A percentile compares a stretch with the other conserved stretches of the same genome.
These are phyloP conservation scores for Trypanosoma cruzi DNA, from an alignment of 208 protist species.

Conservation along the genomic window DNA sequence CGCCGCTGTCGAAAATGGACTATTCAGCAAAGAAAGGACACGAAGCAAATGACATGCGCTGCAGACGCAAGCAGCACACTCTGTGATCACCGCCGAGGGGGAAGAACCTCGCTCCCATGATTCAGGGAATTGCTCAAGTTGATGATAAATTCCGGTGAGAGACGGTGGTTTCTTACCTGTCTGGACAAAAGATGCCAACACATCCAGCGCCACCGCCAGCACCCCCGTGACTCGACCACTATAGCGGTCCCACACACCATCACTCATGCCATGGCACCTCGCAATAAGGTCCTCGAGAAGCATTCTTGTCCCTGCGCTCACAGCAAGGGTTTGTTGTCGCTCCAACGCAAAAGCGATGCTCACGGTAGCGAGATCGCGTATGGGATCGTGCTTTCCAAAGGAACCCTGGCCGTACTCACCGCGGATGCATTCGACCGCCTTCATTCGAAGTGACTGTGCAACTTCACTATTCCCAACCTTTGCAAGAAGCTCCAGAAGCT, in stretches of 20 bases:
- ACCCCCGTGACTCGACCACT: constrained; percentile 15
- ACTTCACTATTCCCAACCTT: constrained; percentile 12
- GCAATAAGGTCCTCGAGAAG: constrained; percentile 11
- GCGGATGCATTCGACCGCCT: constrained; percentile 17
- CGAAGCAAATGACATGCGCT: constrained; percentile 20
- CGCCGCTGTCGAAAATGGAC: neutral
- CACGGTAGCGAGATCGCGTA: constrained; percentile 4
- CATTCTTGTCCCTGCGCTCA: neutral
- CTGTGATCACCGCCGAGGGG: neutral
- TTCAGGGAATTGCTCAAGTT: constrained; percentile 21
- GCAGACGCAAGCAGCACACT: constrained; percentile 19
- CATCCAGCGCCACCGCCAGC: constrained; percentile 25
- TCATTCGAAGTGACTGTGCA: constrained; percentile 1
- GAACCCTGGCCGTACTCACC: neutral
- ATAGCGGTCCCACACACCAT: constrained; percentile 17
- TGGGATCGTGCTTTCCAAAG: neutral
- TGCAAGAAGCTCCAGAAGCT: constrained; percentile 19
- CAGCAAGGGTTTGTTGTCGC: constrained; percentile 3
- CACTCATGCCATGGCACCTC: constrained; percentile 10
- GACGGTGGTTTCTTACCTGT: neutral
- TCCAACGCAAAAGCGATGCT: constrained; percentile 19
- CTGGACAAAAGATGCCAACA: constrained; percentile 6
- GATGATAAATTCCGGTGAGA: neutral
- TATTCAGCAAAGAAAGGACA: neutral
- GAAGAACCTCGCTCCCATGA: constrained; percentile 19